These are phyloP conservation scores for Aspergillus coremiiformis DNA, from an alignment of 495 filamentous ascomycete species.

Conservation along the genomic window DNA sequence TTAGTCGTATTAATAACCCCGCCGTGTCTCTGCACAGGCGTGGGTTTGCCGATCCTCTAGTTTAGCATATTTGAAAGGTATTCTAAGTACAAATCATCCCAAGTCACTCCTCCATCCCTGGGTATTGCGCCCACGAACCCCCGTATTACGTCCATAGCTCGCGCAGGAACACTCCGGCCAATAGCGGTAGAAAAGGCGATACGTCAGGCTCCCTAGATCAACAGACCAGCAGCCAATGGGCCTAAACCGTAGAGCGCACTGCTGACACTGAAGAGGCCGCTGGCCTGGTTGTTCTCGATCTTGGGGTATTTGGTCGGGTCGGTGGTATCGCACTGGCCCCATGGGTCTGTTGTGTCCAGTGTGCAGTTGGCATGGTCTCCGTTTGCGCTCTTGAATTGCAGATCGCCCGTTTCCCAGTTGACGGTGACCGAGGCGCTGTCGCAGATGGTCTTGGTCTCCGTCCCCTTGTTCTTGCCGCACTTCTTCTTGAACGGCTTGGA, in stretches of 20 bases:
- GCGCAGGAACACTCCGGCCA: too few relatives aligned
- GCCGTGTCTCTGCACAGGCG: too few relatives aligned
- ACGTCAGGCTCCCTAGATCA: conserved; percentile 4
- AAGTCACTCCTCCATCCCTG: too few relatives aligned
- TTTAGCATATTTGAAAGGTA: too few relatives aligned
- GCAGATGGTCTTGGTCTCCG: conserved; percentile 7
- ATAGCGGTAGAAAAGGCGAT: too few relatives aligned
- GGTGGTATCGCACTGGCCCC: conserved; percentile 7
- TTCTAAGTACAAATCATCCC: too few relatives aligned
- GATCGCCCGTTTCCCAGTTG: conserved; percentile 6
- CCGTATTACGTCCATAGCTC: too few relatives aligned
- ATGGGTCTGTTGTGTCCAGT: not conserved
- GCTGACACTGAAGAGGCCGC: not conserved
- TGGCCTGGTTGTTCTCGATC: not conserved
- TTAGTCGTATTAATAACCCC: too few relatives aligned
- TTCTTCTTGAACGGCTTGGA: conserved; percentile 7
- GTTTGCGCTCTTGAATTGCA: not conserved
- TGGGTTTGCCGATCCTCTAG: too few relatives aligned
- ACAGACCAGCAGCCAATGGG: conserved; percentile 2
- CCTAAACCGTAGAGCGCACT: conserved; percentile 4
- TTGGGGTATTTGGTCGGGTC: conserved; percentile 5
- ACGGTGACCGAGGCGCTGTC: conserved; percentile 1
- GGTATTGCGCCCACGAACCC: too few relatives aligned
- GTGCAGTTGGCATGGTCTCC: conserved; percentile 11
- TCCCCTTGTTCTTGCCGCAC: conserved; percentile 7